phyloP scores from a whole-genome alignment of 1,139 yeast genomes.

The Suhomyces guaymorum region DNA sequence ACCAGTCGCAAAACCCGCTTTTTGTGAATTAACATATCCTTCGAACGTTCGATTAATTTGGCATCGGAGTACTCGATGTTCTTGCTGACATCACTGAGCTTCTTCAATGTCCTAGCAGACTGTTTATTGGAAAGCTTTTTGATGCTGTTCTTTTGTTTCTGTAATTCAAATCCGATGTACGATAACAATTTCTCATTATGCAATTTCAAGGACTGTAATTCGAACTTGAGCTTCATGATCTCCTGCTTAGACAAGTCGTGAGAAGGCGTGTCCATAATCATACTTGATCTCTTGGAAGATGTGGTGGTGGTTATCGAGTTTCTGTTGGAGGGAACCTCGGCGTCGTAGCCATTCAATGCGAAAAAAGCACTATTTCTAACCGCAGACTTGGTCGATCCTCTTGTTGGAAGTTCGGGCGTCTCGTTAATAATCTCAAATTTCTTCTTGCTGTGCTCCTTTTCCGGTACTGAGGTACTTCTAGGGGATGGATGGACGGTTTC shows the following conservation, averaged over 20 bases:
- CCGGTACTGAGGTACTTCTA: constrained; percentile 37
- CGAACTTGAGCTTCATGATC: constrained; percentile 53
- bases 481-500: constrained; percentile 26
- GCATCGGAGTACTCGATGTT: constrained; percentile 56
- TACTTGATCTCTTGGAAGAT: constrained; percentile 43
- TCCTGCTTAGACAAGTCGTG: constrained; percentile 50
- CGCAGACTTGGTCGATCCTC: constrained; percentile 10
- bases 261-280: constrained; percentile 33
- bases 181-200: constrained; percentile 59
- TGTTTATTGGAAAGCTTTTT: constrained; percentile 44
- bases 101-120: constrained; percentile 22
- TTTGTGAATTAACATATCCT: constrained; percentile 44
- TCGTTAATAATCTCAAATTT: constrained; percentile 17
- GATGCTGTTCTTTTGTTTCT: constrained; percentile 48
- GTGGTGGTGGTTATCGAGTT: constrained; percentile 23
- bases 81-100: constrained; percentile 19
- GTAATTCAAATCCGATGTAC: constrained; percentile 58
- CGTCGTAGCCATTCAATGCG: constrained; percentile 26
- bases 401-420: constrained; percentile 5
- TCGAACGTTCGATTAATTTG: constrained; percentile 48
- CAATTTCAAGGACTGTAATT: constrained; percentile 52
- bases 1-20: constrained; percentile 48
- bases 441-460: constrained; percentile 15
- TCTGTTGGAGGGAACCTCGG: constrained; percentile 22
- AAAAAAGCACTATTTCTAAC: constrained; percentile 28